A percentile compares a stretch with the other conserved stretches of the same genome.
These are phyloP conservation scores for Beauveria varroae DNA, from an alignment of 2,329 filamentous ascomycete genomes.

Conservation along the genomic window DNA sequence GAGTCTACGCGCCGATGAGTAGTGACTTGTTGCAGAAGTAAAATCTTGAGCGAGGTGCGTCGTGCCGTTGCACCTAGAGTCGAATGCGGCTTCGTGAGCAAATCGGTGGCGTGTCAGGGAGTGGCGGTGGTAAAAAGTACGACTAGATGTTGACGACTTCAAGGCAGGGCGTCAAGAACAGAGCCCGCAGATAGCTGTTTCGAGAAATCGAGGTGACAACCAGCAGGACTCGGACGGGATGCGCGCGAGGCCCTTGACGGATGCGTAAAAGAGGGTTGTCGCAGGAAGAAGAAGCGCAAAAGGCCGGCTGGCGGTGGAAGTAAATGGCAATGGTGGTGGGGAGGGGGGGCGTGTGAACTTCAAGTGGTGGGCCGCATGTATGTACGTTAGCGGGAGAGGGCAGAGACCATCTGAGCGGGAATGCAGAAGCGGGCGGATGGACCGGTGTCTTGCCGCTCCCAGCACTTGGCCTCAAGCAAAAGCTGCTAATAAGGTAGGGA, in stretches of 20 bases:
- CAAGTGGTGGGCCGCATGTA: conserved; percentile 11
- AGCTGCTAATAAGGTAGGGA: conserved; percentile 13
- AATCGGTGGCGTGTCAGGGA: background rate
- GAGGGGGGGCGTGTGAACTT: conserved; percentile 3
- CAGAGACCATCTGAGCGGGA: conserved; percentile 25
- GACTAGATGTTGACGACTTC: background rate
- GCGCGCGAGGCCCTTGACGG: conserved; percentile 6
- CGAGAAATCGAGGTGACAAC: background rate
- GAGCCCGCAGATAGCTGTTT: conserved; percentile 1
- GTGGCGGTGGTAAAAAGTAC: background rate
- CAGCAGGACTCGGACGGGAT: background rate
- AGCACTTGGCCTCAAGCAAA: conserved; percentile 19
- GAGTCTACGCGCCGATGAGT: conserved; percentile 5
- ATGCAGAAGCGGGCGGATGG: conserved; percentile 30
- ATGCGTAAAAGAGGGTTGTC: conserved; percentile 14
- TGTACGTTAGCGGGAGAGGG: conserved; percentile 18
- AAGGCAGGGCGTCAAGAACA: background rate
- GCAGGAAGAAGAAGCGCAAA: conserved; percentile 11
- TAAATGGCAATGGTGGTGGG: conserved; percentile 15
- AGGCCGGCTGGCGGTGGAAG: conserved; percentile 9
- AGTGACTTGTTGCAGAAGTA: background rate
- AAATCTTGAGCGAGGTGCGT: background rate
- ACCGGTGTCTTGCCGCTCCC: conserved; percentile 32
- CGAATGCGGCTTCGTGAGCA: background rate
- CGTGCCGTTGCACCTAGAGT: background rate